These are phyloP conservation scores for Musa troglodytarum DNA, from an alignment of 176 grass and related monocot species.

Conservation along the genomic window DNA sequence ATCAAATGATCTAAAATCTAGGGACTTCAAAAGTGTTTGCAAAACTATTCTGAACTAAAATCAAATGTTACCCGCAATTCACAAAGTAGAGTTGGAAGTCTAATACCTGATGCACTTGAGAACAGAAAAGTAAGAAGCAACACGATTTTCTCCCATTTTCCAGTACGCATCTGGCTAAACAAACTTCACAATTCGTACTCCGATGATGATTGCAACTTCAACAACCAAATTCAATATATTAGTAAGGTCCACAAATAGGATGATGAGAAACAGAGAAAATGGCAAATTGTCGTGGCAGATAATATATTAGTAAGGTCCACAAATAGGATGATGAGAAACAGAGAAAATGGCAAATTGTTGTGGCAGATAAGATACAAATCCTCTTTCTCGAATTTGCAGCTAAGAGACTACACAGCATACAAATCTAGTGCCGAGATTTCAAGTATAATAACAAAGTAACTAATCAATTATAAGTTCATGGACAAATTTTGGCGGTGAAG, in stretches of 20 bases:
- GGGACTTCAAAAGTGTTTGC: neutral
- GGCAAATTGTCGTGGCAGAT: neutral
- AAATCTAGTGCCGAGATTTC: neutral
- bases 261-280: conserved; percentile 18
- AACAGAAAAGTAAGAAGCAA: conserved; percentile 42
- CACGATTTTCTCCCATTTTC: conserved; percentile 18
- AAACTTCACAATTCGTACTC: neutral
- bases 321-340: conserved; percentile 10
- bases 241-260: neutral
- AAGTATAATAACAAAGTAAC: too few relatives aligned
- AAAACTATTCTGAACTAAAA: neutral
- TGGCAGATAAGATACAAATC: too few relatives aligned
- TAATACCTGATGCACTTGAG: conserved; percentile 56
- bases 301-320: too few relatives aligned
- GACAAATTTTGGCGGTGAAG: too few relatives aligned
- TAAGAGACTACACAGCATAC: neutral
- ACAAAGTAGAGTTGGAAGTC: conserved; percentile 10
- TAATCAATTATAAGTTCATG: too few relatives aligned
- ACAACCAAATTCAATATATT: too few relatives aligned
- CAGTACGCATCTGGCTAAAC: conserved; percentile 30
- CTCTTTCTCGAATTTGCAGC: too few relatives aligned
- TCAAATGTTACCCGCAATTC: conserved; percentile 13
- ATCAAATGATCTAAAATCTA: neutral
- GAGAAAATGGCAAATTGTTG: conserved; percentile 12
- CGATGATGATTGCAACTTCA: neutral